Evolutionary conservation across 1,139 yeast species (phyloP).

Genomic region (Debaryomyces fabryi): DNA sequence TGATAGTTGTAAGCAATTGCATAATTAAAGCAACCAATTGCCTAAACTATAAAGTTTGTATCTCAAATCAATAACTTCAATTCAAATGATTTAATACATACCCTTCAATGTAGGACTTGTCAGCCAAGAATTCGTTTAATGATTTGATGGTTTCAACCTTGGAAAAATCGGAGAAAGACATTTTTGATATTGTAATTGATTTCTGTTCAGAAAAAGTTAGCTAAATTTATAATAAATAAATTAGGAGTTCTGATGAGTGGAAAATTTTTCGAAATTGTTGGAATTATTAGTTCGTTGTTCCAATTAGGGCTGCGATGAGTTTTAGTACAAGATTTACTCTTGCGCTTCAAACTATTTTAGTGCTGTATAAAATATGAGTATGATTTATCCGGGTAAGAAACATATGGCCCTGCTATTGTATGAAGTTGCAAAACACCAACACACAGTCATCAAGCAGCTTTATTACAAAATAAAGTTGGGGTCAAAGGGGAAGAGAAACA

Average conservation of each 20-base stretch:
- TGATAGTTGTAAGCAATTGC: conserved; percentile 10
- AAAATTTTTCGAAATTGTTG: conserved; percentile 8
- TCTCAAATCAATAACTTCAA: neutral
- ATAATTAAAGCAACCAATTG: neutral
- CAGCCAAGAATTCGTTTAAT: conserved; percentile 85
- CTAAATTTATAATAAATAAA: conserved; percentile 2
- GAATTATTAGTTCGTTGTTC: neutral
- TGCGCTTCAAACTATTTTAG: neutral
- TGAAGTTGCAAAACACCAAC: conserved; percentile 3
- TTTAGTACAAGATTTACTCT: conserved; percentile 6
- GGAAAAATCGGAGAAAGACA: conserved; percentile 82
- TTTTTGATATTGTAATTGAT: conserved; percentile 21
- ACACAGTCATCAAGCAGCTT: neutral
- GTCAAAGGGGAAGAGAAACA: neutral
- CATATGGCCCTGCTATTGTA: neutral
- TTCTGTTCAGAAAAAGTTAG: conserved; percentile 2
- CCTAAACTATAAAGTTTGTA: conserved; percentile 1
- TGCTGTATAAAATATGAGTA: conserved; percentile 2
- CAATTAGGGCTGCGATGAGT: conserved; percentile 8
- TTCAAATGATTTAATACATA: conserved; percentile 44
- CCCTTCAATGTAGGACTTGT: conserved; percentile 94
- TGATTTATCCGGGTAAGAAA: conserved; percentile 4
- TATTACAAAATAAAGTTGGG: neutral
- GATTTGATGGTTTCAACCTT: conserved; percentile 80
- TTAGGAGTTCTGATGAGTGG: conserved; percentile 4